Conservation (phyloP, 73 alveolate genomes). For the Loxodes magnus region DNA sequence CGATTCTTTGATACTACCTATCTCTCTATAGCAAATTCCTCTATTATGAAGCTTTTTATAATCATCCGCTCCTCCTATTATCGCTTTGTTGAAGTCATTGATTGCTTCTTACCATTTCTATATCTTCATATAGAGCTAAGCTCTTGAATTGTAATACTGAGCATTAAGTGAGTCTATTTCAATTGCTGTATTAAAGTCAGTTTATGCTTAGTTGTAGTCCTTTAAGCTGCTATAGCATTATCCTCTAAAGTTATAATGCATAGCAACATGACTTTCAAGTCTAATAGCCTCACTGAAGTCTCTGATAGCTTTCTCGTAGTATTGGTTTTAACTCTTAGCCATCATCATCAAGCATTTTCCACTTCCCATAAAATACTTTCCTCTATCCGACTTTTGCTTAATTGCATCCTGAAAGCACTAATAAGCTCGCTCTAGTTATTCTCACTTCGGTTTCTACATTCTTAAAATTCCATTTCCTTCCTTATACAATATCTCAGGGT, state of each 20-base stretch:
- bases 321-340: slow-evolving; percentile 32
- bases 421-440: slow-evolving; percentile 47
- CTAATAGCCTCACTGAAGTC: slow-evolving; percentile 64
- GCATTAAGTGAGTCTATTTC: slow-evolving; percentile 49
- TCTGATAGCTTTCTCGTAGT: slow-evolving; percentile 46
- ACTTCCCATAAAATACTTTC: slow-evolving; percentile 38
- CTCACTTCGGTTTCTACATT: too few relatives aligned
- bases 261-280: slow-evolving; percentile 26
- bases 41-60: slow-evolving; percentile 46
- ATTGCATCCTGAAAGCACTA: slow-evolving; percentile 56
- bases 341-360: too few relatives aligned
- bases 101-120: slow-evolving; percentile 55
- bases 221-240: slow-evolving; percentile 41
- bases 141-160: slow-evolving; percentile 53
- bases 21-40: slow-evolving; percentile 61
- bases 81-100: slow-evolving; percentile 58
- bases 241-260: slow-evolving; percentile 39
- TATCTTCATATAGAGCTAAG: slow-evolving; percentile 59
- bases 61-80: slow-evolving; percentile 24
- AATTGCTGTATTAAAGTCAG: slow-evolving; percentile 61
- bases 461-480: too few relatives aligned
- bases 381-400: slow-evolving; percentile 16
- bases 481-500: too few relatives aligned
- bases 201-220: slow-evolving; percentile 55
- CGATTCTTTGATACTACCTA: slow-evolving; percentile 52